These are phyloP conservation scores for Lichtheimia hyalospora DNA, from an alignment of 371 early-diverging fungal species.

Conservation along the genomic window DNA sequence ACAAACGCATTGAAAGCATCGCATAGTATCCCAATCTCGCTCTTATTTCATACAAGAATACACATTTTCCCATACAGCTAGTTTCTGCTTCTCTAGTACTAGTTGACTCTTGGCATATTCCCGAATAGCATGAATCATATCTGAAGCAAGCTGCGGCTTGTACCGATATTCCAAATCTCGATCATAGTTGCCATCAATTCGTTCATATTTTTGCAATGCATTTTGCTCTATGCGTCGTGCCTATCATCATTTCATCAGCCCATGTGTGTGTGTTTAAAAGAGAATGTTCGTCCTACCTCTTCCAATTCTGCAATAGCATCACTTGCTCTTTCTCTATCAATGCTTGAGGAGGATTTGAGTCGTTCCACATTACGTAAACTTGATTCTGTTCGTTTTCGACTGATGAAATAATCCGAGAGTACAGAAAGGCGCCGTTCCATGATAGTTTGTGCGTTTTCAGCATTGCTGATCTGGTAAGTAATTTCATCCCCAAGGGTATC, in stretches of 20 bases:
- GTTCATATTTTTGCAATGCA: constrained; percentile 24
- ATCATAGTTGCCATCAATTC: constrained; percentile 30
- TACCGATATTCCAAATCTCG: constrained; percentile 34
- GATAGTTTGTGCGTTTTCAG: constrained; percentile 28
- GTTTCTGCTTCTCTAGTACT: constrained; percentile 36
- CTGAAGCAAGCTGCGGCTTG: constrained; percentile 22
- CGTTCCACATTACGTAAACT: constrained; percentile 35
- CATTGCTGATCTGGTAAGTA: constrained; percentile 32
- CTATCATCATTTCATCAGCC: constrained; percentile 6
- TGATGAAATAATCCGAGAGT: constrained; percentile 30
- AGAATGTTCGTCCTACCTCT: constrained; percentile 18
- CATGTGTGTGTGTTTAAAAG: no score
- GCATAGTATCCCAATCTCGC: neutral
- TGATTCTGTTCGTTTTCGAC: constrained; percentile 34
- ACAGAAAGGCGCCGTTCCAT: constrained; percentile 31
- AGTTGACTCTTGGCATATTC: constrained; percentile 42
- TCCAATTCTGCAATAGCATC: constrained; percentile 42
- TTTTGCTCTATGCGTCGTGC: constrained; percentile 29
- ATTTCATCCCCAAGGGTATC: constrained; percentile 37
- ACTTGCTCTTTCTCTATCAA: constrained; percentile 36
- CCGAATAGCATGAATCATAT: constrained; percentile 25
- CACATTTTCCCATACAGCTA: constrained; percentile 26
- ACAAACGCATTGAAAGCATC: constrained; percentile 18
- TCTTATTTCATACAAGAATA: constrained; percentile 2
- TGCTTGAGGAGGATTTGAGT: constrained; percentile 38